Percentiles rank a stretch among this genome's conserved stretches.
These are phyloP conservation scores for Stephania cephalantha DNA, from an alignment of 164 flowering plant species.

Conservation along the genomic window DNA sequence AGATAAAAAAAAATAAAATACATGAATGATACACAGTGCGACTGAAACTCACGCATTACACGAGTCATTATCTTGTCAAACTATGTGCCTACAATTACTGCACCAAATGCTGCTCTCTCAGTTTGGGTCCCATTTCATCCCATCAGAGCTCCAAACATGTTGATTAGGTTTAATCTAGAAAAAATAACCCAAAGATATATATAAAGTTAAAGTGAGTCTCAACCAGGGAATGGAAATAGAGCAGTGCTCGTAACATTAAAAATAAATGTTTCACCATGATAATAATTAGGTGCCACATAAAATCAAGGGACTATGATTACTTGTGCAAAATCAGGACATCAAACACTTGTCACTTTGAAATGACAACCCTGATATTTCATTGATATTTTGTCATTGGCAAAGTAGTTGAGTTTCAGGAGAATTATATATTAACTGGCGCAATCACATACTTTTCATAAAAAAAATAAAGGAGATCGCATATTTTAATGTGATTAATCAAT, in stretches of 20 bases:
- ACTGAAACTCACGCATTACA: neutral
- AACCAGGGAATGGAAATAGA: neutral
- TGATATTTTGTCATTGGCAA: no score
- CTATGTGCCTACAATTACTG: neutral
- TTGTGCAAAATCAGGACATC: neutral
- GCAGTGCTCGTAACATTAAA: neutral
- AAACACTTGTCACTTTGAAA: neutral
- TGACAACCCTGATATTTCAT: no score
- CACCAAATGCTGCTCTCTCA: neutral
- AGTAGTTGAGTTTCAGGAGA: neutral
- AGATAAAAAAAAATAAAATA: neutral
- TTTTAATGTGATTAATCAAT: no score
- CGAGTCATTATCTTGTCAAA: neutral
- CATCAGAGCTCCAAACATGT: neutral
- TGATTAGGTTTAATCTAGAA: neutral
- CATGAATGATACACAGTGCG: neutral
- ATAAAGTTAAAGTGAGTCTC: neutral
- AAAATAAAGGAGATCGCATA: no score
- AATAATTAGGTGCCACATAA: neutral
- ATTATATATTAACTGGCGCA: no score
- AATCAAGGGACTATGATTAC: neutral
- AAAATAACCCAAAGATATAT: neutral
- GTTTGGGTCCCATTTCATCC: neutral
- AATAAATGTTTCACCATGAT: neutral
- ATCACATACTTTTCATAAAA: no score